Evolutionary conservation across 2,329 filamentous ascomycete genomes (phyloP).

Genomic region (Phoma sp.): DNA sequence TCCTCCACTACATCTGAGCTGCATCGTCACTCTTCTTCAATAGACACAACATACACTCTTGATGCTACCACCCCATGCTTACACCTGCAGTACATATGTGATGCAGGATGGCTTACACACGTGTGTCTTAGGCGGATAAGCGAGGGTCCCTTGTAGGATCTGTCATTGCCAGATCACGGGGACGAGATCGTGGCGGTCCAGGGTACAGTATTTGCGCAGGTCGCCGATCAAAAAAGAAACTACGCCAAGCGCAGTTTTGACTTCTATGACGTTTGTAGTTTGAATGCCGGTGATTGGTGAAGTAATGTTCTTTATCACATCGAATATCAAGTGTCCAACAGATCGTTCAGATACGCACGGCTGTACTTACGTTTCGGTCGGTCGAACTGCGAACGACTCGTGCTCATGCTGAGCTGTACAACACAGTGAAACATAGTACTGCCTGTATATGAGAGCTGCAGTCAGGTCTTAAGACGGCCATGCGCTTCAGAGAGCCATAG

Average conservation of each 20-base stretch:
- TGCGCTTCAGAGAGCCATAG: neutral
- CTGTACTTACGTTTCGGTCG: neutral
- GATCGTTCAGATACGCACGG: neutral
- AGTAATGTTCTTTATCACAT: neutral
- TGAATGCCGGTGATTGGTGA: neutral
- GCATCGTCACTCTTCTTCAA: too few species aligned
- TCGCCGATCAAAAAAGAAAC: conserved; percentile 20
- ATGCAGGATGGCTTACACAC: conserved; percentile 8
- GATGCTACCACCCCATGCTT: conserved; percentile 46
- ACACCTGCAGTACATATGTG: conserved; percentile 3
- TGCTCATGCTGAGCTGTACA: neutral
- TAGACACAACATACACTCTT: too few species aligned
- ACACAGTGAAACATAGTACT: neutral
- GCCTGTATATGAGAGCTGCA: too few species aligned
- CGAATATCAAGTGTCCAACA: neutral
- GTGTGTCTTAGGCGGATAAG: conserved; percentile 22
- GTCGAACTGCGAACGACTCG: neutral
- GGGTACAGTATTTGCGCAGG: conserved; percentile 12
- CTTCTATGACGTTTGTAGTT: neutral
- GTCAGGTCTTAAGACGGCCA: too few species aligned
- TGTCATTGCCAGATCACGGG: conserved; percentile 23
- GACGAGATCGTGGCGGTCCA: conserved; percentile 20
- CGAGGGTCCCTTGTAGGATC: conserved; percentile 12
- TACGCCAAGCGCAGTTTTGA: conserved; percentile 3
- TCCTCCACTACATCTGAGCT: too few species aligned